Conservation (phyloP, 2,329 filamentous ascomycete species). For the Fusarium annulatum region DNA sequence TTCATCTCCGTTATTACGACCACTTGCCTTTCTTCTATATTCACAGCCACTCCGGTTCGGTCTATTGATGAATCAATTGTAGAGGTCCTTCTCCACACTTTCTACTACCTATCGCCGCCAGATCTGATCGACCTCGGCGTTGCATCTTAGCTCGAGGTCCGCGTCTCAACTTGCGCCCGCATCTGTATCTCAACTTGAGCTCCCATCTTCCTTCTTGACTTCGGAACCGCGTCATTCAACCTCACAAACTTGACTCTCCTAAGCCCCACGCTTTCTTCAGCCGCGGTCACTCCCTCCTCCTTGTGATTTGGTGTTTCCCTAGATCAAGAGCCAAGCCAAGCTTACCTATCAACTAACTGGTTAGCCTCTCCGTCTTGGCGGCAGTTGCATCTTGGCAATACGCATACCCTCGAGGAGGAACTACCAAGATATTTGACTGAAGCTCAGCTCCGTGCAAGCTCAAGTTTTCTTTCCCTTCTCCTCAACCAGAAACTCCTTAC, state of each 20-base stretch:
- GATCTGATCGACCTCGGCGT: conserved; percentile 12
- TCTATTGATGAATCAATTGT: conserved; percentile 7
- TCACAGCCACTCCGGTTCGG: neutral
- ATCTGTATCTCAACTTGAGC: conserved; percentile 4
- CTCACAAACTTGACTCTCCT: conserved; percentile 7
- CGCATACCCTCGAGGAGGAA: conserved; percentile 15
- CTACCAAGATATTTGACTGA: conserved; percentile 11
- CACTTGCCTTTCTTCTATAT: neutral
- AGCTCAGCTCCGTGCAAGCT: conserved; percentile 20
- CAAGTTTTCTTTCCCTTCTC: conserved; percentile 17
- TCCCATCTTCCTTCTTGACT: neutral
- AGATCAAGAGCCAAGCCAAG: conserved; percentile 30
- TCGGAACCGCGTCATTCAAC: conserved; percentile 16
- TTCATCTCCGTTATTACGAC: neutral
- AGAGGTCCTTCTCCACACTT: neutral
- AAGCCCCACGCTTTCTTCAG: neutral
- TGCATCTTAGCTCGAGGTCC: conserved; percentile 1
- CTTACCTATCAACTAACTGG: conserved; percentile 20
- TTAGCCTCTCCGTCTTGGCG: conserved; percentile 37
- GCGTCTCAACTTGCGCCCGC: conserved; percentile 10
- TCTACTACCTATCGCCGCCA: neutral
- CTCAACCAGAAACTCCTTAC: neutral
- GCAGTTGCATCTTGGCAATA: conserved; percentile 34
- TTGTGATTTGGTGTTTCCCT: conserved; percentile 29
- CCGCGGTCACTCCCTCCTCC: neutral